Percentiles rank a stretch among this genome's conserved stretches.
These are phyloP conservation scores for Dactylellina sp. DNA, from an alignment of 2,329 filamentous ascomycete genomes.

Conservation along the genomic window DNA sequence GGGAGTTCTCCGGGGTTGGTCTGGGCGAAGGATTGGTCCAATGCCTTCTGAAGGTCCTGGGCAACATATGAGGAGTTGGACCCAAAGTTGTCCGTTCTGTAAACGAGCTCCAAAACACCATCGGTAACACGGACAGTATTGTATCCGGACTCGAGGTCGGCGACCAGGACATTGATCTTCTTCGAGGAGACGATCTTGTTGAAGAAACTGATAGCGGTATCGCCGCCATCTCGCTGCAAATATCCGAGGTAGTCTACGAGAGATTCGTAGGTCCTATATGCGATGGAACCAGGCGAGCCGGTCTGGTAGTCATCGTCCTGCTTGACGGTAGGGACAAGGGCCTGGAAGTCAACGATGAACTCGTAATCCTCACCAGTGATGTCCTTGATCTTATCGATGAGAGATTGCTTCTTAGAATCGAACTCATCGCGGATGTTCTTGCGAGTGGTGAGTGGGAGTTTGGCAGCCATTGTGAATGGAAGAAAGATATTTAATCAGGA, in stretches of 20 bases:
- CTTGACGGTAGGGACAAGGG: slow-evolving; percentile 28
- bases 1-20: slow-evolving; percentile 41
- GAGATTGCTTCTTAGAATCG: slow-evolving; percentile 11
- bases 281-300: slow-evolving; percentile 43
- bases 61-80: slow-evolving; percentile 41
- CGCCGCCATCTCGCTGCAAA: slow-evolving; percentile 28
- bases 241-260: slow-evolving; percentile 14
- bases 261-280: slow-evolving; percentile 26
- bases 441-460: slow-evolving; percentile 45
- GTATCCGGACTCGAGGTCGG: slow-evolving; percentile 22
- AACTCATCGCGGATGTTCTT: slow-evolving; percentile 53
- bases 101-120: slow-evolving; percentile 46
- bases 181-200: slow-evolving; percentile 32
- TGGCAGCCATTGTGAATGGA: slow-evolving; percentile 39
- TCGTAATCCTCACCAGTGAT: slow-evolving; percentile 42
- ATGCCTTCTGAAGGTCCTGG: slow-evolving; percentile 29
- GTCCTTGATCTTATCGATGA: slow-evolving; percentile 34
- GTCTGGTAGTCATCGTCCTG: slow-evolving; percentile 31
- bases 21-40: slow-evolving; percentile 18
- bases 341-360: slow-evolving; percentile 40
- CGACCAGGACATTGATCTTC: slow-evolving; percentile 37
- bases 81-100: slow-evolving; percentile 36
- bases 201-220: slow-evolving; percentile 31
- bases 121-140: slow-evolving; percentile 35
- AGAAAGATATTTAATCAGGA: slow-evolving; percentile 1